Percentiles rank a stretch among this genome's conserved stretches.
Conservation (phyloP, 2,329 filamentous ascomycete species). For the Fusarium nanum region DNA sequence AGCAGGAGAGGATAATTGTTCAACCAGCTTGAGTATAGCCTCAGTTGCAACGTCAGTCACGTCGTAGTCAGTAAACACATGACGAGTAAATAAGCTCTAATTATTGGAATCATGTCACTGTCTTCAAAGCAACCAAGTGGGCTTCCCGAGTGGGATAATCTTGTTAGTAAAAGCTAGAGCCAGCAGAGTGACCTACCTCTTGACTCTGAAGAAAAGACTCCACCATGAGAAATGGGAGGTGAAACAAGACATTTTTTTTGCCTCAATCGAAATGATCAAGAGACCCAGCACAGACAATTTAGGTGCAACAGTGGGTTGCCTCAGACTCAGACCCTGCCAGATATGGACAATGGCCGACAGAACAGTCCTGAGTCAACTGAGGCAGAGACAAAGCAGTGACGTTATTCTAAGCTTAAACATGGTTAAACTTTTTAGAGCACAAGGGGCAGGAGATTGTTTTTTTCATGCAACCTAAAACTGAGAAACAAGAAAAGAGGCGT, state of each 20-base stretch:
- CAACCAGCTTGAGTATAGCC: not conserved
- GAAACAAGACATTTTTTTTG: conserved; percentile 14
- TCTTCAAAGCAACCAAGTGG: not conserved
- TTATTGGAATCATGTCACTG: not conserved
- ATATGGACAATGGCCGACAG: not conserved
- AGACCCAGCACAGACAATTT: conserved; percentile 4
- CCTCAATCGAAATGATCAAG: conserved; percentile 4
- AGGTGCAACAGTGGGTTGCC: conserved; percentile 25
- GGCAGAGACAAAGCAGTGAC: not conserved
- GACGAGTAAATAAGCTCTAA: not conserved
- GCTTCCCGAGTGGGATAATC: conserved; percentile 7
- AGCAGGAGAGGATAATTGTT: not conserved
- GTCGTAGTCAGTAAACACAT: conserved; percentile 1
- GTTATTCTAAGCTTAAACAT: conserved; percentile 24
- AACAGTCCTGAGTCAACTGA: not conserved
- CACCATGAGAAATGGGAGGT: not conserved
- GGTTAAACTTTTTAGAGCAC: conserved; percentile 2
- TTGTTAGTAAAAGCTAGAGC: not conserved
- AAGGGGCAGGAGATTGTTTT: conserved; percentile 1
- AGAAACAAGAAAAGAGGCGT: not conserved
- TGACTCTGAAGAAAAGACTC: not conserved
- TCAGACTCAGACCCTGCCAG: conserved; percentile 32
- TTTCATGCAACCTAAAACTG: not conserved
- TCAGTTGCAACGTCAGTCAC: conserved; percentile 24
- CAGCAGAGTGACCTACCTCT: not conserved